Conservation (phyloP, 2,329 filamentous ascomycete genomes). For the Neurospora crassa region DNA sequence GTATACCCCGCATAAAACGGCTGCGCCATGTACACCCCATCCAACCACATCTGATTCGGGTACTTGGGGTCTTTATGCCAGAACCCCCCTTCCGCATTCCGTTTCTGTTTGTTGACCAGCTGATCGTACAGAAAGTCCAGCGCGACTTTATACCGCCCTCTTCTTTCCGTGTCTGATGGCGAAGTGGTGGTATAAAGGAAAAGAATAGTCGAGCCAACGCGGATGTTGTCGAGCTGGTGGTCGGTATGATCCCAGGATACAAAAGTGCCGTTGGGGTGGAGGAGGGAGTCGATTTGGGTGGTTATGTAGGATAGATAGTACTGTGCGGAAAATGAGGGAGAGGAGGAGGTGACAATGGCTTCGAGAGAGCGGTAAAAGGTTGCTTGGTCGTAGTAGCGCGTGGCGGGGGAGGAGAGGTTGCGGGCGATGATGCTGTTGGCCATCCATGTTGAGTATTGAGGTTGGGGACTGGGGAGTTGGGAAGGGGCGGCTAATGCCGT, state of each 20-base stretch:
- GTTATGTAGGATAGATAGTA: conserved; percentile 27
- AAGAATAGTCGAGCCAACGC: conserved; percentile 42
- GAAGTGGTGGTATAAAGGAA: conserved; percentile 31
- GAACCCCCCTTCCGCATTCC: conserved; percentile 42
- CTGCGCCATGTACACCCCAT: conserved; percentile 43
- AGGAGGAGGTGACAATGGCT: conserved; percentile 21
- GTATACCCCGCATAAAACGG: conserved; percentile 34
- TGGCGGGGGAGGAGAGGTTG: too few relatives aligned
- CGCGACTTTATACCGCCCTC: not conserved
- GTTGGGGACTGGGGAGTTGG: too few relatives aligned
- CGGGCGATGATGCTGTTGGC: too few relatives aligned
- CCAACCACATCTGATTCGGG: conserved; percentile 47
- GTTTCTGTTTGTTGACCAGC: conserved; percentile 34
- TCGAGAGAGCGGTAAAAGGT: conserved; percentile 38
- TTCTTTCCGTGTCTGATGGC: not conserved
- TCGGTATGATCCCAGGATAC: conserved; percentile 34
- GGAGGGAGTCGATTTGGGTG: conserved; percentile 34
- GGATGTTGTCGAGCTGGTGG: conserved; percentile 43
- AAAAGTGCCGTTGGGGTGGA: conserved; percentile 37
- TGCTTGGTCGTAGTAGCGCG: conserved; percentile 18
- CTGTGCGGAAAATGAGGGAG: conserved; percentile 1
- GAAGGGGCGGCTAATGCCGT: too few relatives aligned
- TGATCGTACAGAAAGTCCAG: conserved; percentile 30
- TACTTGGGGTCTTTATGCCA: conserved; percentile 41
- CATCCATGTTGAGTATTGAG: too few relatives aligned